A percentile compares a stretch with the other conserved stretches of the same genome.
Conservation (phyloP, 192 early-diverging fungal genomes). For the Mortierella claussenii region DNA sequence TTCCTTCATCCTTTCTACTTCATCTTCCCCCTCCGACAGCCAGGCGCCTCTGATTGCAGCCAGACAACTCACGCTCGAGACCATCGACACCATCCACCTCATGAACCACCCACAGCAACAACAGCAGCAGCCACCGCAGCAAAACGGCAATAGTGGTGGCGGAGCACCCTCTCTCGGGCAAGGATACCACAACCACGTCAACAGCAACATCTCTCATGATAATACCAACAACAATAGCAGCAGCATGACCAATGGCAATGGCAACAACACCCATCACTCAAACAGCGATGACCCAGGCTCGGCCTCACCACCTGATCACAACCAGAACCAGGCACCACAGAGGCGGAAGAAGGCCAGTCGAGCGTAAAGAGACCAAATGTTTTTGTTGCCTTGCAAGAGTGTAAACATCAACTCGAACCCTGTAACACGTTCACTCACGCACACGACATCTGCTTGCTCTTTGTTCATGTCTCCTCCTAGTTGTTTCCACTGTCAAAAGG, state of each 20-base stretch:
- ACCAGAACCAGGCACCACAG: constrained; percentile 28
- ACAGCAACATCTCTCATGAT: constrained; percentile 3
- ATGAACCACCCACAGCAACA: constrained; percentile 43
- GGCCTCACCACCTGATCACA: constrained; percentile 41
- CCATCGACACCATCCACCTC: constrained; percentile 52
- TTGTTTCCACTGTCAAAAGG: constrained; percentile 81
- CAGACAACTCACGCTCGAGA: constrained; percentile 13
- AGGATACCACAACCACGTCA: constrained; percentile 2
- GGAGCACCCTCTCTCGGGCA: constrained; percentile 3
- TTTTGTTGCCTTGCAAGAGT: too few species aligned
- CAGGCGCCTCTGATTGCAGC: constrained; percentile 35
- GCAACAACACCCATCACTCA: background rate
- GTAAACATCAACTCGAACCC: too few species aligned
- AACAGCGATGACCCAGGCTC: constrained; percentile 27
- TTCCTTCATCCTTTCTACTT: background rate
- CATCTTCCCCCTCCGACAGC: constrained; percentile 1
- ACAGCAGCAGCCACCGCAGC: constrained; percentile 19
- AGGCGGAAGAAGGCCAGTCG: constrained; percentile 67
- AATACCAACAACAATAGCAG: constrained; percentile 3
- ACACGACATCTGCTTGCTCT: background rate
- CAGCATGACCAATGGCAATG: constrained; percentile 8
- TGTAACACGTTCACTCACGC: too few species aligned
- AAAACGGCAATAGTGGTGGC: constrained; percentile 11
- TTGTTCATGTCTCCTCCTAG: constrained; percentile 11
- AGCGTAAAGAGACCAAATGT: constrained; percentile 51